Evolutionary conservation across 2,329 filamentous ascomycete species (phyloP), one percentile per base, ranked within the genome.

Genomic region (Mycocentrospora acerina): DNA sequence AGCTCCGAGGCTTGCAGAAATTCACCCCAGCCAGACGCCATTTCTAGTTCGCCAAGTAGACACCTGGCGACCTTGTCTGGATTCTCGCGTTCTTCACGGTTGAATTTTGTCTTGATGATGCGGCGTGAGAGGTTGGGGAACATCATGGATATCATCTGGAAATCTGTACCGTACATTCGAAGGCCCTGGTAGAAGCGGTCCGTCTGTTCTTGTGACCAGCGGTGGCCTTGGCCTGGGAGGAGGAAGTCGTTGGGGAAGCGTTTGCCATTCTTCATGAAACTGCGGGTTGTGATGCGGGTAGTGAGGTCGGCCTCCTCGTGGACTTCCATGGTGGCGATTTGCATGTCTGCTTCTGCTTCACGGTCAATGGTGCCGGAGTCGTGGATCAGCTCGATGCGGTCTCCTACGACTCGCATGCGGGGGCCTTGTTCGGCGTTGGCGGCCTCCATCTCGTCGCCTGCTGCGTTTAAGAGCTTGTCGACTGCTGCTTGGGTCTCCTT

Each of bases 71-170:
- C 76, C 46, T 79, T 77, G 3, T 71, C 68, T 0, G 85, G 82
- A 47, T 84, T 77, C 36, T 80, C 72, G 24, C 80, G 76, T 68
- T 93, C 88, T 67, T 93, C 88, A 44, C 84, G 82, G 55, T 84
- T 86, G 69, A 88, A 93, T 63, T 93, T 93, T 49, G 85, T 77
- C 70, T 91, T 91, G 68, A 93, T 78, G 62, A 87, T 81, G 22
- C 83, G 79, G 13, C 88, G 78, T 43, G 79, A 85, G 57, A 85
- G 82, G 47, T 79, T 78, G 1, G 82, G 79, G 57, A 94, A 90
- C 77, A 90, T 82, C 53, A 81, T 80, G 42, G 80, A 78, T 53
- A 94, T 90, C 68, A 88, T 87, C 62, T 84, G 78, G 60, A 93
- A 94, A 61, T 91, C 87, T 2, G 86, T 91, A 39, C 88, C 88